Base-by-base conservation (phyloP, 805 yeast genomes). In the Candida boleticola region DNA sequence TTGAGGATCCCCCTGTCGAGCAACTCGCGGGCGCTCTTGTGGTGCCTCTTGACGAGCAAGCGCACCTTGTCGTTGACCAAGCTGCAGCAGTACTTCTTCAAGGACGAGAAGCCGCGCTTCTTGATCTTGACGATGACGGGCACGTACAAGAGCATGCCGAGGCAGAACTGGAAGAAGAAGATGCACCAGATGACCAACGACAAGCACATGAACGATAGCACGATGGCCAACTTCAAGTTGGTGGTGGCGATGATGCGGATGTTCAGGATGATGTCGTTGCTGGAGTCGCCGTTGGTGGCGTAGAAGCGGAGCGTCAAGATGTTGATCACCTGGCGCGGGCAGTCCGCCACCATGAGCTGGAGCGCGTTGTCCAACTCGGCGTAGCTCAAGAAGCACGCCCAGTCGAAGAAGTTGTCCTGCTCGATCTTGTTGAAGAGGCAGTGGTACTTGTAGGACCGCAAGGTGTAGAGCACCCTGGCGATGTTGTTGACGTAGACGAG, bases 321-420 rank as follows among this genome's bases (percentile, higher is more conserved):
- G 56, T 89, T 89, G 47, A 89, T 77, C 1, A 86, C 82, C 62
- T 89, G 96, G 62, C 97, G 79, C 19, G 97, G 97, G 14, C 89
- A 74, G 51, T 89, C 96, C 0, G 95, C 89, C 35, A 86, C 66
- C 7, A 88, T 52, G 50, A 88, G 73, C 36, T 68, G 71, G 35
- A 78, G 66, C 11, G 85, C 83, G 40, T 78, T 77, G 51, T 84
- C 82, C 40, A 84, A 65, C 37, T 85, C 81, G 48, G 77, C 77
- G 60, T 79, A 86, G 2, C 82, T 73, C 49, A 76, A 76, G 47
- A 88, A 78, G 7, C 88, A 77, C 39, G 82, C 60, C 74, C 83
- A 81, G 50, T 87, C 93, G 50, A 77, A 77, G 30, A 76, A 74
- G 17, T 73, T 73, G 30, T 78, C 86, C 30, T 73, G 74, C 23